Base-by-base conservation (phyloP, 1,284 basidiomycete genomes). In the Apiotrichum domesticum region DNA sequence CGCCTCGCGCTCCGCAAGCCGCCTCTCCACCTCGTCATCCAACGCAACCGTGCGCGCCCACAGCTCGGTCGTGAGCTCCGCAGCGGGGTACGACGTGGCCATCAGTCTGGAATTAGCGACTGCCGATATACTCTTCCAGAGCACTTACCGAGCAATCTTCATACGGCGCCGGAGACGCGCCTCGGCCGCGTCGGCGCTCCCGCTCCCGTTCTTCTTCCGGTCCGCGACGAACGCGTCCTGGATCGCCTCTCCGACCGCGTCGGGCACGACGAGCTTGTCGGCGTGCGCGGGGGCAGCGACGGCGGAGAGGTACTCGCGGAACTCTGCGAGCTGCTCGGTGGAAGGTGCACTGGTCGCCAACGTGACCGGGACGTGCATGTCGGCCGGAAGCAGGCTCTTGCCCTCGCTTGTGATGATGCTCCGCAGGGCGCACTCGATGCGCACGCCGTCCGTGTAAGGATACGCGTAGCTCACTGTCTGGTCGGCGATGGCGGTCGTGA, bases 391-490 rank as follows among this genome's bases (percentile, higher is more conserved):
- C 41, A 77, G 52, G 46, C 64, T 71, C 59, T 71, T 73, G n/a
- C 69, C 73, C 52, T 75, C 69, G 40, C 69, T 68, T 35, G 72
- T 57, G 8, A 77, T 64, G 1, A 70, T 50, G 5, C 65, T 57
- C 45, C 67, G 62, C 1, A 74, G 56, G 32, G 68, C 66, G 43
- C 66, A 67, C 33, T 72, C 69, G 69, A 77, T 76, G 58, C 70
- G 71, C 45, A 76, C 63, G 4, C 65, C 67, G 47, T 74, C 71
- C 63, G 73, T 73, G 56, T 65, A 77, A 3, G 75, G 75, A 53
- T 75, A 77, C 51, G 72, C 70, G 62, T 76, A 77, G 34, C 62
- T 55, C 15, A 77, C 54, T 29, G 52, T 61, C 55, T 76, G 74
- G 21, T 67, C 65, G 35, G 57, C 62, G 39, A 75, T 51, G 33